Evolutionary conservation across 441 rosid species (phyloP), one percentile per base, ranked within the genome.

Genomic region (Populus hybrid): DNA sequence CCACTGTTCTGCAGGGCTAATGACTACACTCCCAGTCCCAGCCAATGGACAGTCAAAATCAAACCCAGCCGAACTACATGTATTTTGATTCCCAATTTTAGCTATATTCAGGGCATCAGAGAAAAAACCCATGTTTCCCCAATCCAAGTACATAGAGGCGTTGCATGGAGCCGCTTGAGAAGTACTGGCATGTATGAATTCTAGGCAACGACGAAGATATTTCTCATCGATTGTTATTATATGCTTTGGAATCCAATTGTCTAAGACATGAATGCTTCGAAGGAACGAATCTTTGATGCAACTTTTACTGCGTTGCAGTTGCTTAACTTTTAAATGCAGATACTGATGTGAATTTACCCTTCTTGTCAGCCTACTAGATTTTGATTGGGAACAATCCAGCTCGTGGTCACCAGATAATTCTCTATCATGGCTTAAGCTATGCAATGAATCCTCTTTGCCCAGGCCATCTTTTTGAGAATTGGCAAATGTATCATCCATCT

Each of bases 191-290:
- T 85, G 88, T 70, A 93, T 89, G 80, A 82, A 66, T 65, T 95
- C 92, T 12, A 91, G 89, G 84, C 99, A 92, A 26, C 84, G 81
- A 9, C 85, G 92, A 6, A 92, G 90, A 84, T 88, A 91, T 80
- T 90, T 92, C 80, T 92, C 99, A 79, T 95, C 94, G 8, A 87
- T 72, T 46, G 89, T 85, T 70, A 89, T 89, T 89, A 93, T 64
- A 86, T 88, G 88, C 86, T 87, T 89, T 24, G 94, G 94, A 70
- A 93, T 89, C 86, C 86, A 90, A 82, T 81, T 80, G 69, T 88
- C 92, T 14, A 84, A 77, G 72, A 84, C 81, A 71, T 73, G 77
- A 26, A 82, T 82, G 42, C 87, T 85, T 66, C 53, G 90, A 77
- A 83, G 77, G 65, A 89, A 81, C 0, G 91, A 85, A 20, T 82